Conservation (phyloP, 2,329 filamentous ascomycete species). For the Pestalotiopsis sp. region DNA sequence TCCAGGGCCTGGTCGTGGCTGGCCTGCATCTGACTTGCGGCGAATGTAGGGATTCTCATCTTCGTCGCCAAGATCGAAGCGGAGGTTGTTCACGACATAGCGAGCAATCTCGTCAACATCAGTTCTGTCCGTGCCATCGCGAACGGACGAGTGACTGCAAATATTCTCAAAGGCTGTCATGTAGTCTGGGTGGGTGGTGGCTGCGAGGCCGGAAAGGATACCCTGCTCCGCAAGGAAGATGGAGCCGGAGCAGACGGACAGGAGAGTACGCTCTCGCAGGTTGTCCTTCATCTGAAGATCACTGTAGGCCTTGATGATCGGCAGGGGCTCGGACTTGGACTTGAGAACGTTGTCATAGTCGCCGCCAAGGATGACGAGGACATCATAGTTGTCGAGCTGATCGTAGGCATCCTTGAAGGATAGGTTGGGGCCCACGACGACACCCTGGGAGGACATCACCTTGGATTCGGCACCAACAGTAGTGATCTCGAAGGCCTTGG, state of each 20-base stretch:
- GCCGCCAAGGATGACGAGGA: slow-evolving; percentile 79
- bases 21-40: slow-evolving; percentile 69
- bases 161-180: slow-evolving; percentile 81
- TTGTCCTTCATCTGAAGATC: slow-evolving; percentile 82
- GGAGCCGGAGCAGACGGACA: slow-evolving; percentile 79
- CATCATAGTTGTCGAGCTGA: slow-evolving; percentile 74
- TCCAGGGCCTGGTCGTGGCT: slow-evolving; percentile 55
- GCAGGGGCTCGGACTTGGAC: slow-evolving; percentile 68
- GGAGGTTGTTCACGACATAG: slow-evolving; percentile 90
- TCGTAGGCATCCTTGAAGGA: slow-evolving; percentile 79
- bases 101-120: slow-evolving; percentile 80
- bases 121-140: slow-evolving; percentile 74
- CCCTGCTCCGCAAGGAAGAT: slow-evolving; percentile 78
- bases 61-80: slow-evolving; percentile 80
- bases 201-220: slow-evolving; percentile 76
- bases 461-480: slow-evolving; percentile 56
- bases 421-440: slow-evolving; percentile 74
- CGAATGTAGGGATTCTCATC: slow-evolving; percentile 85
- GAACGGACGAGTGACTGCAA: slow-evolving; percentile 73
- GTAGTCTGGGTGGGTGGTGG: slow-evolving; percentile 81
- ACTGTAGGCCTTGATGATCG: slow-evolving; percentile 75
- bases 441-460: slow-evolving; percentile 64
- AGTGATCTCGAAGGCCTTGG: slow-evolving; percentile 62
- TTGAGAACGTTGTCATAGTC: slow-evolving; percentile 66
- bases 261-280: slow-evolving; percentile 76